Evolutionary conservation across 768 basidiomycete species (phyloP).

Genomic region (Kwoniella pini): DNA sequence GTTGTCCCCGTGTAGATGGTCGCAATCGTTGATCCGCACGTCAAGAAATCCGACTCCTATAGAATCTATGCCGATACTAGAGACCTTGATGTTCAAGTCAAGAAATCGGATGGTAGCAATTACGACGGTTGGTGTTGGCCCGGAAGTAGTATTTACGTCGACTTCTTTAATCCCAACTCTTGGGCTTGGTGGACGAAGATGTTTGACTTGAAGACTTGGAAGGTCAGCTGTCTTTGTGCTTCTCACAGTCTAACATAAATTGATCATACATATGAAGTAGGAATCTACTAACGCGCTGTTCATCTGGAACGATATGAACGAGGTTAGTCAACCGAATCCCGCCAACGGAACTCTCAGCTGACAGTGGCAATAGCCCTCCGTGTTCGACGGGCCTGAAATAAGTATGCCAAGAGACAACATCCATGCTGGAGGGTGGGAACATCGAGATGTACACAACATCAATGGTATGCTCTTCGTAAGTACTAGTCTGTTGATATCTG

Average conservation of each 20-base stretch:
- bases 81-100: slow-evolving; percentile 78
- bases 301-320: slow-evolving; percentile 99
- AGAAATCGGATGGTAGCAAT: slow-evolving; percentile 69
- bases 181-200: slow-evolving; percentile 90
- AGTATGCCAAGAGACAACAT: slow-evolving; percentile 73
- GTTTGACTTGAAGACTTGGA: slow-evolving; percentile 66
- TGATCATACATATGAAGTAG: too few species aligned
- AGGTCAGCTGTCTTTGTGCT: slow-evolving; percentile 52
- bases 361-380: slow-evolving; percentile 67
- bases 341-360: background rate
- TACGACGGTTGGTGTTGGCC: slow-evolving; percentile 99
- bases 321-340: slow-evolving; percentile 59
- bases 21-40: slow-evolving; percentile 92
- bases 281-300: slow-evolving; percentile 73
- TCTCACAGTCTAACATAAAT: too few species aligned
- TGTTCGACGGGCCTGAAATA: slow-evolving; percentile 99
- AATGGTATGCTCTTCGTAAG: slow-evolving; percentile 82
- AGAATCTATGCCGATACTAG: slow-evolving; percentile 82
- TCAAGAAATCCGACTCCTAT: slow-evolving; percentile 78
- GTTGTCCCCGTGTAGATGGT: slow-evolving; percentile 71
- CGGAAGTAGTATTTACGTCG: slow-evolving; percentile 93
- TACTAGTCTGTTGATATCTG: background rate
- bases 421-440: slow-evolving; percentile 95
- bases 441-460: slow-evolving; percentile 94
- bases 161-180: slow-evolving; percentile 87